phyloP scores from a whole-genome alignment of 148 eudicot species.

The Silene uniflora region DNA sequence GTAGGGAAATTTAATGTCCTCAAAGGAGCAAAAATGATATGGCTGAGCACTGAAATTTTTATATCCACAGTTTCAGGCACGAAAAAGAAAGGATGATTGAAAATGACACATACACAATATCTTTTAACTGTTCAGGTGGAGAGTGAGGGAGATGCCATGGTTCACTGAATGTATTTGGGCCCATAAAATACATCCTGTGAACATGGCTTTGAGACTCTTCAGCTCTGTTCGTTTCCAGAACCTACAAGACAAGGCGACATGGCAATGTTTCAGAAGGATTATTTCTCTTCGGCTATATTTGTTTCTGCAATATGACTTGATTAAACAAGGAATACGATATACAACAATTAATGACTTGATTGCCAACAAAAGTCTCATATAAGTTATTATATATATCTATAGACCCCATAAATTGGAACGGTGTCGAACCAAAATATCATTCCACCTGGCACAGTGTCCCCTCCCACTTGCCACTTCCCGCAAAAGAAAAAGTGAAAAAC shows the following conservation, averaged over 20 bases:
- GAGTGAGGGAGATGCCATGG: conserved; percentile 97
- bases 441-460: neutral
- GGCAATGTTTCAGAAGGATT: conserved; percentile 8
- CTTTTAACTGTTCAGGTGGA: conserved; percentile 87
- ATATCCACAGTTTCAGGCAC: neutral
- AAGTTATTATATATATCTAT: neutral
- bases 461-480: neutral
- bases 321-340: neutral
- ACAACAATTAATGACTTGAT: neutral
- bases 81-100: neutral
- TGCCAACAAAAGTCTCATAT: neutral
- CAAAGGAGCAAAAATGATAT: neutral
- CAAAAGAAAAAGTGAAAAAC: neutral
- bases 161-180: conserved; percentile 84
- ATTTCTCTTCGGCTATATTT: neutral
- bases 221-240: conserved; percentile 88
- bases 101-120: conserved; percentile 63
- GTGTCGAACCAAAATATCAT: neutral
- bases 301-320: neutral
- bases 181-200: conserved; percentile 93
- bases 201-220: conserved; percentile 96
- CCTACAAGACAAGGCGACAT: conserved; percentile 45
- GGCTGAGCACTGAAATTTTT: neutral
- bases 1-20: neutral
- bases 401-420: neutral